Conservation (phyloP, 2,329 filamentous ascomycete genomes). For the Didymella segeticola region DNA sequence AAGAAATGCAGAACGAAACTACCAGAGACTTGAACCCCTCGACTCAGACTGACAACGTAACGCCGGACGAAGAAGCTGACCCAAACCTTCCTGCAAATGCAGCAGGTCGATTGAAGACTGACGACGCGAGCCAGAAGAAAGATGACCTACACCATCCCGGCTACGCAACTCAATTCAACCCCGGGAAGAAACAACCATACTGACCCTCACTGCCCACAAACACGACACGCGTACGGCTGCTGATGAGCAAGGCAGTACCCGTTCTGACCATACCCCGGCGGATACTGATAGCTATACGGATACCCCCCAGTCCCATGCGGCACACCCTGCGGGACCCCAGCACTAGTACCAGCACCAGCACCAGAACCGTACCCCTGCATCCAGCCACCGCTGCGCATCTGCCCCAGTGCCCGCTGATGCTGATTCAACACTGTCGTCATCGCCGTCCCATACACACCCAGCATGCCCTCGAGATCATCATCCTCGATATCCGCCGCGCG, state of each 20-base stretch:
- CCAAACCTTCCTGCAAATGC: no score
- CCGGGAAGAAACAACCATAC: no score
- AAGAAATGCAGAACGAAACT: no score
- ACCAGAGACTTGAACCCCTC: no score
- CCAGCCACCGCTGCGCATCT: slow-evolving; percentile 5
- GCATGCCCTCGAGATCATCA: slow-evolving; percentile 31
- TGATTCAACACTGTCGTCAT: slow-evolving; percentile 24
- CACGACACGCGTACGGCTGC: slow-evolving; percentile 19
- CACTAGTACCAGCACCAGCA: no score
- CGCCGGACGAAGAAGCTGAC: no score
- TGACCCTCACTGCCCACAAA: slow-evolving; percentile 14
- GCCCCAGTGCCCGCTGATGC: slow-evolving; percentile 22
- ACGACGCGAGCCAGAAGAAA: no score
- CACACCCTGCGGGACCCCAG: background rate
- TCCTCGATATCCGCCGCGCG: slow-evolving; percentile 23
- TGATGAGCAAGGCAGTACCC: slow-evolving; percentile 24
- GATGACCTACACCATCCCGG: no score
- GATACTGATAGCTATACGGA: slow-evolving; percentile 10
- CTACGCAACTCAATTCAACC: no score
- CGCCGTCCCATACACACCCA: slow-evolving; percentile 17
- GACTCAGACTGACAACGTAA: no score
- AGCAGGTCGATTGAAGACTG: no score
- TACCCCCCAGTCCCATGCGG: background rate
- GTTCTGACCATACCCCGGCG: slow-evolving; percentile 7
- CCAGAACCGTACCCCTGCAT: background rate